These are phyloP conservation scores for Cyberlindnera euphorbiiphila DNA, from an alignment of 805 yeast genomes.

Conservation along the genomic window DNA sequence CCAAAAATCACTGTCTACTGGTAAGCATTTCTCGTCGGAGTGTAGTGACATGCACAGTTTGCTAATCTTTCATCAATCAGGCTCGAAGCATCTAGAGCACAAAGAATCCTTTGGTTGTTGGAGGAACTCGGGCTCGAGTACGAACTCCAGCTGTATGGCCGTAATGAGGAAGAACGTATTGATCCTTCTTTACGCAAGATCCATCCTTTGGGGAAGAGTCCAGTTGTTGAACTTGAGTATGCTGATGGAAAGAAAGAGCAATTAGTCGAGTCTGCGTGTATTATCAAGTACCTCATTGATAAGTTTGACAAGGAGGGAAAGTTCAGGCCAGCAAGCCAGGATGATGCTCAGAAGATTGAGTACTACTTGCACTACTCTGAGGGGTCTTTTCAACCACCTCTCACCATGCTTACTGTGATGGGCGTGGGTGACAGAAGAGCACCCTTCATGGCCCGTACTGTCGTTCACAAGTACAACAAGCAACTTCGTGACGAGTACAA, in stretches of 20 bases:
- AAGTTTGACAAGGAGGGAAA: slow-evolving; percentile 43
- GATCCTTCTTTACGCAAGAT: slow-evolving; percentile 46
- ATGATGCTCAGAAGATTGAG: slow-evolving; percentile 41
- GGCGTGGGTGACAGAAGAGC: slow-evolving; percentile 32
- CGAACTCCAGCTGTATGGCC: slow-evolving; percentile 47
- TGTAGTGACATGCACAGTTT: no score
- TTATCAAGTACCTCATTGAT: slow-evolving; percentile 46
- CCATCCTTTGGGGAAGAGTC: slow-evolving; percentile 63
- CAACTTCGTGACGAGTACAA: slow-evolving; percentile 45
- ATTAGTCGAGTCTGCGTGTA: slow-evolving; percentile 59
- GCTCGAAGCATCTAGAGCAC: slow-evolving; percentile 47
- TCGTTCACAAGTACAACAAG: slow-evolving; percentile 41
- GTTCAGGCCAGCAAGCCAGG: slow-evolving; percentile 36
- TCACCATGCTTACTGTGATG: slow-evolving; percentile 32
- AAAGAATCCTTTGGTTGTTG: slow-evolving; percentile 60
- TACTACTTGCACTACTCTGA: slow-evolving; percentile 58
- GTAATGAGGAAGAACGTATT: slow-evolving; percentile 44
- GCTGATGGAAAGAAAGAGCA: slow-evolving; percentile 24
- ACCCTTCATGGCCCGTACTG: slow-evolving; percentile 45
- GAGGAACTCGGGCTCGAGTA: slow-evolving; percentile 56
- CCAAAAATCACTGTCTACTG: slow-evolving; percentile 23
- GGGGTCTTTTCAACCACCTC: slow-evolving; percentile 52
- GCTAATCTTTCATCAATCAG: slow-evolving; percentile 4
- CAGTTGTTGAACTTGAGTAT: slow-evolving; percentile 47
- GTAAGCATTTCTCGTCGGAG: no score